Conservation (phyloP, 129 eudicot species). For the Centella asiatica region DNA sequence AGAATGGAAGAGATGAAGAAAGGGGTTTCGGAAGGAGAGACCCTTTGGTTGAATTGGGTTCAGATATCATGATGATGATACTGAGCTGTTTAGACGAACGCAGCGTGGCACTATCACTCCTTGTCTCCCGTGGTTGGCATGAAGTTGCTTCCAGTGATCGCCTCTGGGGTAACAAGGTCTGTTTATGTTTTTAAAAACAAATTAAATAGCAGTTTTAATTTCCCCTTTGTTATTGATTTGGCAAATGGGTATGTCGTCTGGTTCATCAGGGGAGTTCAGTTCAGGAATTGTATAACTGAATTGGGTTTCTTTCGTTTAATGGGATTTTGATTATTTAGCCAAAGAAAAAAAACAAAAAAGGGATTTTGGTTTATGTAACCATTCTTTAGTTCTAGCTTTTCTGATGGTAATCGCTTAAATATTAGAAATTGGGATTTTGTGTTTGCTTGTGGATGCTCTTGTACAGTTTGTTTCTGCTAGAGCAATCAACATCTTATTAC, state of each 20-base stretch:
- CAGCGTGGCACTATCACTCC: conserved; percentile 52
- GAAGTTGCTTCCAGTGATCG: conserved; percentile 44
- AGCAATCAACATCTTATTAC: too few relatives aligned
- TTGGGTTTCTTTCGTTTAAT: not conserved
- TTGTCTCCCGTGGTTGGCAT: conserved; percentile 57
- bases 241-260: not conserved
- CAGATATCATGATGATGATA: conserved; percentile 42
- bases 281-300: not conserved
- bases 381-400: too few relatives aligned
- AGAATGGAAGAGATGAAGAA: not conserved
- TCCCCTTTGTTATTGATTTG: not conserved
- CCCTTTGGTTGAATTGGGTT: conserved; percentile 39
- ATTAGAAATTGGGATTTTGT: too few relatives aligned
- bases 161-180: conserved; percentile 50
- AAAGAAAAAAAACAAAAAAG: too few relatives aligned
- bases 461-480: too few relatives aligned
- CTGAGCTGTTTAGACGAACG: conserved; percentile 45
- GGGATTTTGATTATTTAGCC: not conserved
- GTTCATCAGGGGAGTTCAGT: too few relatives aligned
- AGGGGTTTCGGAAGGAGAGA: conserved; percentile 15
- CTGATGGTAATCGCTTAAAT: too few relatives aligned
- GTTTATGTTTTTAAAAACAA: not conserved
- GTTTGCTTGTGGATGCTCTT: too few relatives aligned
- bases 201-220: not conserved
- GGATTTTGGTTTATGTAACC: too few relatives aligned